Percentiles rank a stretch among this genome's conserved stretches.
Evolutionary conservation across 768 basidiomycete species (phyloP).

Genomic region (Xerocomellus intermedius): DNA sequence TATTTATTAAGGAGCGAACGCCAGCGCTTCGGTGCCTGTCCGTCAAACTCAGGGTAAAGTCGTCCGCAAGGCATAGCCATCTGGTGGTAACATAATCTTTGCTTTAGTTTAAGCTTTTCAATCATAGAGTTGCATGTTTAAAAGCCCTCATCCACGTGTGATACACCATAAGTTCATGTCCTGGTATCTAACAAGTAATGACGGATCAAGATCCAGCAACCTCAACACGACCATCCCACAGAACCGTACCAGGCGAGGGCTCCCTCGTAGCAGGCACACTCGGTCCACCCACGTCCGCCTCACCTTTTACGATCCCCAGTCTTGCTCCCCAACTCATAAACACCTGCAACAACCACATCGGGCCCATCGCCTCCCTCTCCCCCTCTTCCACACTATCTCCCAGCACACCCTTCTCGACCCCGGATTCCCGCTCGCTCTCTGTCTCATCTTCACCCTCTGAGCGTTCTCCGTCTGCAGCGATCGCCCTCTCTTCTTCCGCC

Average conservation of each 20-base stretch:
- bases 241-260: conserved; percentile 13
- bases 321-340: conserved; percentile 76
- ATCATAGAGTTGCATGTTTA: conserved; percentile 14
- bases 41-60: conserved; percentile 65
- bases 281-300: conserved; percentile 18
- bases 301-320: conserved; percentile 45
- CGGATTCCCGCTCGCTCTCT: conserved; percentile 29
- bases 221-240: conserved; percentile 1
- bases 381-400: conserved; percentile 34
- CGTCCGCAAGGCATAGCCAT: conserved; percentile 23
- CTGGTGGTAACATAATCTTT: background rate
- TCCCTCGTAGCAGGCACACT: conserved; percentile 16
- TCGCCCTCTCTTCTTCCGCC: conserved; percentile 63
- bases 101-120: conserved; percentile 3
- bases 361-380: conserved; percentile 59
- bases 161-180: conserved; percentile 3
- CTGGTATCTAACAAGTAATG: conserved; percentile 6
- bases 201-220: conserved; percentile 13
- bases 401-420: conserved; percentile 12
- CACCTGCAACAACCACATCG: conserved; percentile 74
- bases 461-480: conserved; percentile 29
- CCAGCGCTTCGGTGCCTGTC: too few relatives aligned
- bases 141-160: conserved; percentile 10
- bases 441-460: conserved; percentile 30
- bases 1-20: too few relatives aligned